Base-by-base conservation (phyloP, 108 stramenopile genomes). In the Fragilaria crotonensis region DNA sequence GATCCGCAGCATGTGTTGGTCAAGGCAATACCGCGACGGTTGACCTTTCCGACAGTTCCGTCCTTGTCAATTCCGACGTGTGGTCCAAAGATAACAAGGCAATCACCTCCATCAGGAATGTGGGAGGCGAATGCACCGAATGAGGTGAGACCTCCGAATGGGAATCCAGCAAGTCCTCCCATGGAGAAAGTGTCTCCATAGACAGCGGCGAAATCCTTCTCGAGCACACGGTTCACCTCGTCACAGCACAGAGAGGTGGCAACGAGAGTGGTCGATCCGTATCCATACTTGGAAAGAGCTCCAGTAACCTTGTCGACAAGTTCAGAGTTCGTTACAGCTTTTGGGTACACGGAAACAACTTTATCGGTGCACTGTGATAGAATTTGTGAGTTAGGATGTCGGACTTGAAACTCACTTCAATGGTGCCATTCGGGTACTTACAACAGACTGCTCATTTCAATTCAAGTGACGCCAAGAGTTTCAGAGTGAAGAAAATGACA, bases 181-280 rank as follows among this genome's bases (percentile, higher is more conserved):
- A 81, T 71, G 52, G 68, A 52, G 54, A 81, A 85, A 54, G 71
- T 78, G 52, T 67, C 56, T 47, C 65, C 78, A 33, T 60, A 85
- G 0, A 48, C 25, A 18, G 33, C 41, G 28, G 36, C 31, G 44
- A 75, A 62, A 2, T 70, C 65, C 26, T 59, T 31, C 59, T 71
- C 69, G 1, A 70, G 59, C 1, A 22, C 20, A 4, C 69, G 30
- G 22, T 44, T 57, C 17, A 75, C 30, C 26, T 75, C 74, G 48
- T 75, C 74, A 32, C 63, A 58, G 25, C 74, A 75, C 25, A 73
- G 27, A 30, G 76, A 73, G 36, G 76, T 78, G 19, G 72, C 80
- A 26, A 75, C 54, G 4, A 81, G 63, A 0, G 80, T 81, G 11
- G 70, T 71, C 21, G n/a, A n/a, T n/a, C n/a, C 67, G 60, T 69